Evolutionary conservation across 176 grass and related monocot genomes (phyloP), one percentile per base, ranked within the genome.

Genomic region (Elymus sibiricus): DNA sequence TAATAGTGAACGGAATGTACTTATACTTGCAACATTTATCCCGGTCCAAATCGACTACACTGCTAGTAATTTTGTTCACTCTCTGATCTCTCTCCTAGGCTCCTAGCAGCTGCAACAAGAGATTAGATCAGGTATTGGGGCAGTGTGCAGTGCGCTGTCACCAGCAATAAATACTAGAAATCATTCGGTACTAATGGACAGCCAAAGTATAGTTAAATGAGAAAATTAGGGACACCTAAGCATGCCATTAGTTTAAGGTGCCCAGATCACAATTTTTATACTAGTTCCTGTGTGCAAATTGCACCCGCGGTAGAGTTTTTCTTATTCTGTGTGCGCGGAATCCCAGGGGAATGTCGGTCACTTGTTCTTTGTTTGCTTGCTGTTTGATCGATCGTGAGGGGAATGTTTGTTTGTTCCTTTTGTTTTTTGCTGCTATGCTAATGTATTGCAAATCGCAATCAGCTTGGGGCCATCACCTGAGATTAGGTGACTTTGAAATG

Each of bases 301-400:
- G 85, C 26, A 66, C 53, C 70, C 47, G 56, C 75, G 46, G 56
- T 47, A 19, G 59, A 51, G 43, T 76, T 87, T 35, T 87, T 35
- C 80, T 70, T 82, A 88, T 32, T 67, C 6, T 16, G 3, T 9
- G 26, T 6, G 61, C 82, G 22, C 90, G 42, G 71, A n/a, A 77
- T 58, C 70, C 86, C 2, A 88, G 70, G 86, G 71, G 90, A 91
- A 91, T 91, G 90, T 91, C 90, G 82, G 86, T 88, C 86, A 85
- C 71, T 82, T 91, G 90, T 88, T 70, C 35, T 24, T 91, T 91
- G 82, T 91, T 88, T 58, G 69, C 63, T 91, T 91, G 84, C 32
- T 87, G 89, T 91, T 91, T 32, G 9, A 76, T 55, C 27, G 73
- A 76, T 55, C 73, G 47, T 14, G 85, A 83, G 67, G 77, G 60